phyloP scores from a whole-genome alignment of 805 yeast genomes.

The Tetrapisispora arboricola region DNA sequence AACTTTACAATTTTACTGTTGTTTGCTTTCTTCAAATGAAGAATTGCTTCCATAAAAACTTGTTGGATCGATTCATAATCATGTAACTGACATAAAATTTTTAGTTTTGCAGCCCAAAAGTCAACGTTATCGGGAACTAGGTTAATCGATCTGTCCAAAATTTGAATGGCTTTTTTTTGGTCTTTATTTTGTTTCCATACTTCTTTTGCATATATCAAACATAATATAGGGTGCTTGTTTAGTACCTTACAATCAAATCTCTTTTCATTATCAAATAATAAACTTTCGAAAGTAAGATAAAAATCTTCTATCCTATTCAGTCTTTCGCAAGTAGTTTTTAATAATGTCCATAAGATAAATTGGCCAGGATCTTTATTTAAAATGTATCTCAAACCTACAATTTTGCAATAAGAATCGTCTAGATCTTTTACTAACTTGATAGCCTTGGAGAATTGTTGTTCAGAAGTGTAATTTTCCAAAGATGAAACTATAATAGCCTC shows the following conservation, averaged over 20 bases:
- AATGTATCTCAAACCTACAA: slow-evolving; percentile 35
- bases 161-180: slow-evolving; percentile 39
- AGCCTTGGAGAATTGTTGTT: slow-evolving; percentile 10
- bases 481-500: slow-evolving; percentile 41
- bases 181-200: slow-evolving; percentile 43
- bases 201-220: slow-evolving; percentile 66
- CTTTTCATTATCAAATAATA: slow-evolving; percentile 29
- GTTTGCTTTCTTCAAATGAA: slow-evolving; percentile 22
- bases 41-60: slow-evolving; percentile 23
- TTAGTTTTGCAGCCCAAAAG: slow-evolving; percentile 64
- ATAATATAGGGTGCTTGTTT: slow-evolving; percentile 41
- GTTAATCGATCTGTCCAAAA: slow-evolving; percentile 41
- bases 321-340: slow-evolving; percentile 31
- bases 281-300: slow-evolving; percentile 40
- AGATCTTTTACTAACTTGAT: slow-evolving; percentile 13
- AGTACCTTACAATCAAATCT: slow-evolving; percentile 22
- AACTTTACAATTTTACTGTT: slow-evolving; percentile 31
- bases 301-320: slow-evolving; percentile 25
- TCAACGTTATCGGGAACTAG: slow-evolving; percentile 39
- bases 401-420: slow-evolving; percentile 23
- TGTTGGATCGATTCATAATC: slow-evolving; percentile 29
- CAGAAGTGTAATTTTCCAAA: slow-evolving; percentile 27
- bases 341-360: slow-evolving; percentile 39
- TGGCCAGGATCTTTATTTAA: slow-evolving; percentile 39
- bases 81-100: slow-evolving; percentile 42